phyloP scores from a whole-genome alignment of 805 yeast species.

The Wickerhamiella siamensis region DNA sequence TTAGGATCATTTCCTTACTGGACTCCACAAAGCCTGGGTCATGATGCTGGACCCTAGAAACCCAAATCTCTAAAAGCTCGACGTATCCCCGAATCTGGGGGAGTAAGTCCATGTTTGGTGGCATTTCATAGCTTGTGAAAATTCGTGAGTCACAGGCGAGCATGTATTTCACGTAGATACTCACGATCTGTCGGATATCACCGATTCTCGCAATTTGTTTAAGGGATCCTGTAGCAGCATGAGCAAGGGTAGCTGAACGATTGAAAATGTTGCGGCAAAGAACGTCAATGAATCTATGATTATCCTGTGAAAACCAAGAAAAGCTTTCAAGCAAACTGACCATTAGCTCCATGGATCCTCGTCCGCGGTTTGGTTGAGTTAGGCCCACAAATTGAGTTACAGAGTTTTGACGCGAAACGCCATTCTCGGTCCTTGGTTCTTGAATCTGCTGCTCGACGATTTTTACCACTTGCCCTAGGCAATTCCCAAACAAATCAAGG shows the following conservation, averaged over 20 bases:
- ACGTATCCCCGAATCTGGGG: slow-evolving; percentile 52
- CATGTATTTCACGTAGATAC: slow-evolving; percentile 64
- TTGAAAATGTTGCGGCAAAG: slow-evolving; percentile 67
- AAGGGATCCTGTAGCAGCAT: slow-evolving; percentile 49
- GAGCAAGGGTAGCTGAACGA: slow-evolving; percentile 43
- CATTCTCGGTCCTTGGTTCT: slow-evolving; percentile 3
- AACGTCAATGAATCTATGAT: slow-evolving; percentile 56
- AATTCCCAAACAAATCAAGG: slow-evolving; percentile 17
- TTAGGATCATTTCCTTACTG: slow-evolving; percentile 9
- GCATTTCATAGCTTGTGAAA: slow-evolving; percentile 36
- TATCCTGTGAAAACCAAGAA: slow-evolving; percentile 57
- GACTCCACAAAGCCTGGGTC: slow-evolving; percentile 12
- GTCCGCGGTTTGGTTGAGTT: background rate
- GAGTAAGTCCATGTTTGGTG: slow-evolving; percentile 48
- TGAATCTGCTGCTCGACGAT: slow-evolving; percentile 3
- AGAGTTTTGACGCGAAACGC: slow-evolving; percentile 14
- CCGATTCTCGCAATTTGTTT: slow-evolving; percentile 50
- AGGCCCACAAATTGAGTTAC: slow-evolving; percentile 14
- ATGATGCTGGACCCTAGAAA: slow-evolving; percentile 22
- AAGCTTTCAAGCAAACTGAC: slow-evolving; percentile 54
- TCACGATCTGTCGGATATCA: slow-evolving; percentile 56
- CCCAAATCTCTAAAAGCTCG: slow-evolving; percentile 72
- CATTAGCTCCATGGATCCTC: slow-evolving; percentile 37
- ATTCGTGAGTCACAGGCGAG: slow-evolving; percentile 55
- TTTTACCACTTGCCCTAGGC: slow-evolving; percentile 13